Evolutionary conservation across 1,284 basidiomycete genomes (phyloP), one percentile per base, ranked within the genome.

Genomic region (Moesziomyces globuligerus): DNA sequence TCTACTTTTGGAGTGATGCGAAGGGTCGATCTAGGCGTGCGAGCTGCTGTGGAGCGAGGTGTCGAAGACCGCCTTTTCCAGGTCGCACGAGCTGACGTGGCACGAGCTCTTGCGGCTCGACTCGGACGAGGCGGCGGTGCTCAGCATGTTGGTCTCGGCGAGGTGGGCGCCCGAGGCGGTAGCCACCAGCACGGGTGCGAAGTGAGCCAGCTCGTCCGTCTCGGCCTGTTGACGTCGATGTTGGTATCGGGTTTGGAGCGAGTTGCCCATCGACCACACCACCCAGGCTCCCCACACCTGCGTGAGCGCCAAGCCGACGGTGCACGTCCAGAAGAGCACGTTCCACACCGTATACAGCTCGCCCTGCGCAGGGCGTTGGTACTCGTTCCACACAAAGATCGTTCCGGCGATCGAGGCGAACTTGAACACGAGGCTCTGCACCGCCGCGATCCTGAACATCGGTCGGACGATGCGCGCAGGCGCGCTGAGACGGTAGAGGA

Each of bases 371-470:
- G 15, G 6, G 5, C 43, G 44, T 34, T 69, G 65, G 32, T 49
- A 72, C 26, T 51, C 48, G 28, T 32, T 24, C 57, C 62, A 72
- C 18, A 70, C 41, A 15, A 32, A 56, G 5, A 68, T 42, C 15
- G 60, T 57, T 9, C 53, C 60, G 3, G 44, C 55, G 25, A 57
- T 70, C n/a, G 48, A 44, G 8, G 65, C 59, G 11, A 69, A 48
- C 50, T 72, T 72, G 52, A 64, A 55, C n/a, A 72, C 23, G 32
- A 72, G 28, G 36, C 58, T 56, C 42, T 72, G 70, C n/a, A 66
- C 39, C 26, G 70, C 52, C 2, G 54, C 32, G 37, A 66, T 23
- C 7, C 51, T 13, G 47, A 72, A 59, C 28, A 56, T 9, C 15
- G 46, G 44, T 1, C 50, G 9, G 24, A 70, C 32, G 3, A 57